Conservation (phyloP, 2,329 filamentous ascomycete species). For the Mollisiaceae sp. region DNA sequence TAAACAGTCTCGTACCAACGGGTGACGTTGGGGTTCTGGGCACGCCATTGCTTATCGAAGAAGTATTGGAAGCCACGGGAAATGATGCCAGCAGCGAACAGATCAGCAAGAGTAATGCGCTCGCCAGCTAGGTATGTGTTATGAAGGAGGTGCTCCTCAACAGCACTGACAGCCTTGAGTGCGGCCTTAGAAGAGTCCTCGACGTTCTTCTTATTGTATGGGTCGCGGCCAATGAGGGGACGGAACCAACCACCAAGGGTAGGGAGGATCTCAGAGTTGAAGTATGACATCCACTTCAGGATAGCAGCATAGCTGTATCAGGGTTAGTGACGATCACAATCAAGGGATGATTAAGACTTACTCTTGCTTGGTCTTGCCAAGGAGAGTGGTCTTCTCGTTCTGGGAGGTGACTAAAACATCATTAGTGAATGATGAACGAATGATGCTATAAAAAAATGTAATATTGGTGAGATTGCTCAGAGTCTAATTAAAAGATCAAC, state of each 20-base stretch:
- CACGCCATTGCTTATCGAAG: slow-evolving; percentile 89
- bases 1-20: slow-evolving; percentile 95
- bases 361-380: slow-evolving; percentile 99
- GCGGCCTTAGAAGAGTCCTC: slow-evolving; percentile 77
- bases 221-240: slow-evolving; percentile 78
- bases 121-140: slow-evolving; percentile 98
- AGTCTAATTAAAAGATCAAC: slow-evolving; percentile 86
- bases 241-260: slow-evolving; percentile 80
- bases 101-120: slow-evolving; percentile 94
- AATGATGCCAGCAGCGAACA: slow-evolving; percentile 81
- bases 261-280: slow-evolving; percentile 84
- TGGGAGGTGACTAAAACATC: slow-evolving; percentile 83
- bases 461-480: slow-evolving; percentile 58
- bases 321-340: slow-evolving; percentile 35
- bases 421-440: slow-evolving; percentile 29
- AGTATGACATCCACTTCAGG: slow-evolving; percentile 96
- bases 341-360: slow-evolving; percentile 45
- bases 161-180: slow-evolving; percentile 69
- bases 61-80: slow-evolving; percentile 91
- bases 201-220: slow-evolving; percentile 98
- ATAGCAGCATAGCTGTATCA: slow-evolving; percentile 81
- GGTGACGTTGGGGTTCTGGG: slow-evolving; percentile 80
- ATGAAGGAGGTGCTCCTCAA: slow-evolving; percentile 86
- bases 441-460: slow-evolving; percentile 7
- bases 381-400: slow-evolving; percentile 99